Evolutionary conservation across 2,329 filamentous ascomycete species (phyloP).

Genomic region (Pseudocercospora pini-densiflorae): DNA sequence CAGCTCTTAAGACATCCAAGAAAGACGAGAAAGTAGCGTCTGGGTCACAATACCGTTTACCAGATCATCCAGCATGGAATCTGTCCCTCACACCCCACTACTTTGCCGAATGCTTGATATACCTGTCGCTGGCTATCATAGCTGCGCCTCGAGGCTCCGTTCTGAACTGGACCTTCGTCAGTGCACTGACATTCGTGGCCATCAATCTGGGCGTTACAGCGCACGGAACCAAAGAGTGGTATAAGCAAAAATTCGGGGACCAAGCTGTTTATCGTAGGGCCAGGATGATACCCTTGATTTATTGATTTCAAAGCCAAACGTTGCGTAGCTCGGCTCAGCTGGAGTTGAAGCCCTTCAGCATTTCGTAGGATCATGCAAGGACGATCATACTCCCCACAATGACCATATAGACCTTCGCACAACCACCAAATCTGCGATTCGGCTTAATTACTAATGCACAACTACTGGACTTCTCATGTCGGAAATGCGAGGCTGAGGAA

Average conservation of each 20-base stretch:
- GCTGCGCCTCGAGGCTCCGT: conserved; percentile 69
- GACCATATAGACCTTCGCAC: background rate
- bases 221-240: conserved; percentile 77
- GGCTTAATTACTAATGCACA: background rate
- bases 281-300: conserved; percentile 75
- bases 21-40: conserved; percentile 5
- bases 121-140: conserved; percentile 74
- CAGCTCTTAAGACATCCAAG: conserved; percentile 41
- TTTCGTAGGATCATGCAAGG: background rate
- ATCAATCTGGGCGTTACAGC: conserved; percentile 85
- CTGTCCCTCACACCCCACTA: conserved; percentile 86
- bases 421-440: background rate
- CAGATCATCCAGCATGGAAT: conserved; percentile 72
- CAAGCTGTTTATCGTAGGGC: conserved; percentile 66
- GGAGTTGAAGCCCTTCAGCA: background rate
- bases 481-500: background rate
- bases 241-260: conserved; percentile 72
- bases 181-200: conserved; percentile 72
- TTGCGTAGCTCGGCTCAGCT: background rate
- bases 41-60: conserved; percentile 75
- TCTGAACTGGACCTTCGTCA: conserved; percentile 74
- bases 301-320: conserved; percentile 21
- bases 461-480: background rate
- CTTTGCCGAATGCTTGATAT: conserved; percentile 83
- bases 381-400: background rate